These are phyloP conservation scores for Nepenthes alata DNA, from an alignment of 179 eudicot species.

Conservation along the genomic window DNA sequence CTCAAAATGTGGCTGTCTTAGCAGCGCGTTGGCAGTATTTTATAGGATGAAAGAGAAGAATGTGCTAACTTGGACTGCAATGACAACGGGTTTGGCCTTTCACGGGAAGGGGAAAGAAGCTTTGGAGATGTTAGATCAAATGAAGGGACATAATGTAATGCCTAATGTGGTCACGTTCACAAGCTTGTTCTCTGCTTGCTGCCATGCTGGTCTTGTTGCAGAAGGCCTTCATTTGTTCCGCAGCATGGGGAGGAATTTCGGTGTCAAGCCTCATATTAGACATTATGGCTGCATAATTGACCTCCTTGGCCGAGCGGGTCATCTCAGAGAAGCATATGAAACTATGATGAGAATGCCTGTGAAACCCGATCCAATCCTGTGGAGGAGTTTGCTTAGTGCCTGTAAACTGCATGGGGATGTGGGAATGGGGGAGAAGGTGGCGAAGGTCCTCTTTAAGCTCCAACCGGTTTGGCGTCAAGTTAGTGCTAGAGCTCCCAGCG, in stretches of 20 bases:
- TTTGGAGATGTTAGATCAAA: conserved; percentile 25
- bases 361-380: conserved; percentile 33
- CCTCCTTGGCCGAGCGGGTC: conserved; percentile 65
- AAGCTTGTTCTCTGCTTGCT: conserved; percentile 44
- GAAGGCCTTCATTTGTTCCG: conserved; percentile 41
- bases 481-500: conserved; percentile 12
- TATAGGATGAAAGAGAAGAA: conserved; percentile 25
- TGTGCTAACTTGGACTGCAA: conserved; percentile 55
- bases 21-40: conserved; percentile 25
- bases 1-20: conserved; percentile 49
- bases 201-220: conserved; percentile 40
- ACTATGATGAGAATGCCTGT: conserved; percentile 23
- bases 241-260: conserved; percentile 29
- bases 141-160: conserved; percentile 24
- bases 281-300: conserved; percentile 72
- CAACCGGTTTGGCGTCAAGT: conserved; percentile 11
- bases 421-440: conserved; percentile 47
- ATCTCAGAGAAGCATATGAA: conserved; percentile 46
- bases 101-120: conserved; percentile 49
- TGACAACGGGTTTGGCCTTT: conserved; percentile 39
- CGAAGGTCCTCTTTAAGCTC: conserved; percentile 27
- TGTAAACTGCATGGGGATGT: conserved; percentile 50
- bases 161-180: conserved; percentile 53
- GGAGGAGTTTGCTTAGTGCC: conserved; percentile 55
- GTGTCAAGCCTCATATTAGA: conserved; percentile 23